phyloP scores from a whole-genome alignment of 768 basidiomycete species.

The Mycena albidolilacea region DNA sequence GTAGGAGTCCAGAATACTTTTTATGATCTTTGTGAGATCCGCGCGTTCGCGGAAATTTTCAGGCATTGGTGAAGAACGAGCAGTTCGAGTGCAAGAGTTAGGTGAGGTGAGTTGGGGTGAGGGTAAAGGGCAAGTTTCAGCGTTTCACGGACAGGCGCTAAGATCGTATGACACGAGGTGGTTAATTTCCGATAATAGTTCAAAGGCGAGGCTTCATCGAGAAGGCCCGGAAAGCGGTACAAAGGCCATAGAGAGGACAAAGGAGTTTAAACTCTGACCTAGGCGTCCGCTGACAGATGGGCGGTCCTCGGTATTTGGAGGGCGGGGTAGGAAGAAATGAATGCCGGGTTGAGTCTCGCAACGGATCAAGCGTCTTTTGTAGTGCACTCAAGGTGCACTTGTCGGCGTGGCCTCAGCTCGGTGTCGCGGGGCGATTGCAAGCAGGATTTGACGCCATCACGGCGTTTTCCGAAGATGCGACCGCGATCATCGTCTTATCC shows the following conservation, averaged over 20 bases:
- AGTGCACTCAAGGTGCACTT: no score
- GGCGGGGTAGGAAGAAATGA: no score
- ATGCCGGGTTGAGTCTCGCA: no score
- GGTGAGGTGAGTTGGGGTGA: neutral
- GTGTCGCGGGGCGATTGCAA: no score
- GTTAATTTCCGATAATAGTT: conserved; percentile 33
- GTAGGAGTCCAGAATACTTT: conserved; percentile 44
- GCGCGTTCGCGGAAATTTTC: conserved; percentile 37
- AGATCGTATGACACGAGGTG: conserved; percentile 27
- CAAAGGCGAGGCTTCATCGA: conserved; percentile 5
- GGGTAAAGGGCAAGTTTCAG: conserved; percentile 7
- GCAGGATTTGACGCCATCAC: no score
- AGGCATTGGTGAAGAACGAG: conserved; percentile 10
- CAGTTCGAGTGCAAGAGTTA: conserved; percentile 1
- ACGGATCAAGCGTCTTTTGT: no score
- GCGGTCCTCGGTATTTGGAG: no score
- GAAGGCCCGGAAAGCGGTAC: neutral
- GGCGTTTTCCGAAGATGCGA: no score
- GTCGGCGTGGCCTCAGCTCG: no score
- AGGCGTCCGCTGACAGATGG: neutral
- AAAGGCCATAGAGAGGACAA: neutral
- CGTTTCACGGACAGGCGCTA: conserved; percentile 9
- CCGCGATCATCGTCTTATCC: no score
- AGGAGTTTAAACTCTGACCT: neutral
- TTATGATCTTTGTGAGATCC: conserved; percentile 40